Conservation (phyloP, 331 rosid species). For the Rosa hybrid region DNA sequence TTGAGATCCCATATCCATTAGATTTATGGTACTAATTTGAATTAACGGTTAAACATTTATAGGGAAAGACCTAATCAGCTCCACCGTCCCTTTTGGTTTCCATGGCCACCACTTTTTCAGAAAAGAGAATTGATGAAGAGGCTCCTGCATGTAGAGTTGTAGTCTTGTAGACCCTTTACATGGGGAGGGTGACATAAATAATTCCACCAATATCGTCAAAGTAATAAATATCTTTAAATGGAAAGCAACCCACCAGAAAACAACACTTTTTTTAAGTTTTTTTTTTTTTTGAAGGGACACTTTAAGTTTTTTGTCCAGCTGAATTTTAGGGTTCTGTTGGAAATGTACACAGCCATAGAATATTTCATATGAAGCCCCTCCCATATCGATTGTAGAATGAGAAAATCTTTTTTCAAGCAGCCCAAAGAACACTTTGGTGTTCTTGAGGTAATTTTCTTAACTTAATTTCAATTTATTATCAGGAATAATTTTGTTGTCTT, state of each 20-base stretch:
- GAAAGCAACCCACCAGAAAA: not conserved
- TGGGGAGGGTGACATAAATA: not conserved
- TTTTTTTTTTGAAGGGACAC: not conserved
- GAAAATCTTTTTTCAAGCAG: no score
- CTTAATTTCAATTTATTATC: no score
- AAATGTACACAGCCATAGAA: not conserved
- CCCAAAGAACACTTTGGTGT: no score
- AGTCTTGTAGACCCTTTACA: not conserved
- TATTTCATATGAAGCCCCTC: not conserved
- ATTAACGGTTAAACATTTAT: slow-evolving; percentile 40
- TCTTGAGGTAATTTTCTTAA: no score
- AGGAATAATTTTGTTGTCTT: no score
- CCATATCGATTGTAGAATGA: no score
- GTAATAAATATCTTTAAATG: not conserved
- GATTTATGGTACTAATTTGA: slow-evolving; percentile 37
- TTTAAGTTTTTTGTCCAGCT: not conserved
- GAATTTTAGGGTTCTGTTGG: not conserved
- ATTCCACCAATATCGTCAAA: not conserved
- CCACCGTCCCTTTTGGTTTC: slow-evolving; percentile 24
- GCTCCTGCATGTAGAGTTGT: not conserved
- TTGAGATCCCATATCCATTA: slow-evolving; percentile 28
- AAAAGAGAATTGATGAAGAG: not conserved
- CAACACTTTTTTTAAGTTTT: no score
- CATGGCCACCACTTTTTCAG: slow-evolving; percentile 4
- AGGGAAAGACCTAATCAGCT: slow-evolving; percentile 32